phyloP scores from a whole-genome alignment of 2,329 filamentous ascomycete species.

The Ascochyta koolunga region DNA sequence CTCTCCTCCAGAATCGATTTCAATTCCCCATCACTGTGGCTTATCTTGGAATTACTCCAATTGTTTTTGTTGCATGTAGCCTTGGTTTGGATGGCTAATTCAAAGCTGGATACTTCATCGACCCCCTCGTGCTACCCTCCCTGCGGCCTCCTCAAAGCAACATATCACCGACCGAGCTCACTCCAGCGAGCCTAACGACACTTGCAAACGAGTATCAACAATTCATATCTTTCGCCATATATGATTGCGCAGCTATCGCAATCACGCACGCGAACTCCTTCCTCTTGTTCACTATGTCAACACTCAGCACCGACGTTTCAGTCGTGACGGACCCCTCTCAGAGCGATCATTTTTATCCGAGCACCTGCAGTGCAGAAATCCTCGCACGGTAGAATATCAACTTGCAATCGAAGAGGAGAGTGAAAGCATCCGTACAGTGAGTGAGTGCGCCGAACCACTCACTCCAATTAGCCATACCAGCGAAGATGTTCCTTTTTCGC shows the following conservation, averaged over 20 bases:
- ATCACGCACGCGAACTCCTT: constrained; percentile 14
- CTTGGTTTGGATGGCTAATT: constrained; percentile 44
- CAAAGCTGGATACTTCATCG: constrained; percentile 22
- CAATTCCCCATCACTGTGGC: not conserved
- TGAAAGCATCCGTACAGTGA: constrained; percentile 47
- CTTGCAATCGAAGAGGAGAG: constrained; percentile 47
- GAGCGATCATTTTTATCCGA: constrained; percentile 25
- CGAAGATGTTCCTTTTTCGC: constrained; percentile 34
- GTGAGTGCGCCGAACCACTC: constrained; percentile 47
- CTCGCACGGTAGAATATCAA: constrained; percentile 34
- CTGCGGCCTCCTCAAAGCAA: constrained; percentile 29
- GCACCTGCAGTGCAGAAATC: constrained; percentile 34
- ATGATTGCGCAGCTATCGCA: constrained; percentile 4
- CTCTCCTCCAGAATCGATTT: not conserved
- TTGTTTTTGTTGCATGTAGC: not conserved
- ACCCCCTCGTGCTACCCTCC: constrained; percentile 2
- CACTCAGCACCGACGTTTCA: constrained; percentile 23
- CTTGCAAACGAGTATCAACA: not conserved
- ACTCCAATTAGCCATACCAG: constrained; percentile 48
- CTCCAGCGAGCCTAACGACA: constrained; percentile 42
- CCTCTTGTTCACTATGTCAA: constrained; percentile 32
- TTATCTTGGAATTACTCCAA: not conserved
- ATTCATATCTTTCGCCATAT: not conserved
- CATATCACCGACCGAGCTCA: constrained; percentile 43
- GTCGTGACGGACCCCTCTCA: constrained; percentile 29